Conservation (phyloP, 208 protist genomes). For the Leptomonas pyrrhocoris region DNA sequence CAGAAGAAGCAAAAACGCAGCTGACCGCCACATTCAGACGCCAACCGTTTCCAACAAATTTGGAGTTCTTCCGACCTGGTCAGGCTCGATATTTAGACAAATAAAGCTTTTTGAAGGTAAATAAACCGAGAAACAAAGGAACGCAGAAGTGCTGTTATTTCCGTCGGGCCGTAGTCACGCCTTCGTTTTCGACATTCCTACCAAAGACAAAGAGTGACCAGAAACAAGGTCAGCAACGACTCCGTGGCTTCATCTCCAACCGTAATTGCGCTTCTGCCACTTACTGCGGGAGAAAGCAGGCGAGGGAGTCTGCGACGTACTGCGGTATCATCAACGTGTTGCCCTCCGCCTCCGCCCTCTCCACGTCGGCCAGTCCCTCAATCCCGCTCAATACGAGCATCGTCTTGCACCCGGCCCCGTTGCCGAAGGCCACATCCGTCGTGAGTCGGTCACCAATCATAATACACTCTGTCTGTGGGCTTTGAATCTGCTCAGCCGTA, state of each 20-base stretch:
- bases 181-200: too few species aligned
- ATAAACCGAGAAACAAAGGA: conserved; percentile 1
- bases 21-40: too few species aligned
- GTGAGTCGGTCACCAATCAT: conserved; percentile 81
- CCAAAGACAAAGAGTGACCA: neutral
- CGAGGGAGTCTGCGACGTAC: conserved; percentile 73
- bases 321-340: conserved; percentile 42
- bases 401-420: conserved; percentile 39
- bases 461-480: conserved; percentile 40
- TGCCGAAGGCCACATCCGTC: conserved; percentile 73
- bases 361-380: conserved; percentile 43
- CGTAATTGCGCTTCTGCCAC: neutral
- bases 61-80: too few species aligned
- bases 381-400: conserved; percentile 61
- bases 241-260: neutral
- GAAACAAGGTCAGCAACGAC: neutral
- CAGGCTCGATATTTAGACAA: too few species aligned
- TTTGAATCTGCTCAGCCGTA: conserved; percentile 54
- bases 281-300: conserved; percentile 41
- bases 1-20: too few species aligned
- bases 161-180: too few species aligned
- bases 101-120: too few species aligned
- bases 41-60: too few species aligned
- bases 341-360: conserved; percentile 33
- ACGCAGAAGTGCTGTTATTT: neutral